Evolutionary conservation across 495 filamentous ascomycete genomes (phyloP).

Genomic region (Haplographium delicatum): DNA sequence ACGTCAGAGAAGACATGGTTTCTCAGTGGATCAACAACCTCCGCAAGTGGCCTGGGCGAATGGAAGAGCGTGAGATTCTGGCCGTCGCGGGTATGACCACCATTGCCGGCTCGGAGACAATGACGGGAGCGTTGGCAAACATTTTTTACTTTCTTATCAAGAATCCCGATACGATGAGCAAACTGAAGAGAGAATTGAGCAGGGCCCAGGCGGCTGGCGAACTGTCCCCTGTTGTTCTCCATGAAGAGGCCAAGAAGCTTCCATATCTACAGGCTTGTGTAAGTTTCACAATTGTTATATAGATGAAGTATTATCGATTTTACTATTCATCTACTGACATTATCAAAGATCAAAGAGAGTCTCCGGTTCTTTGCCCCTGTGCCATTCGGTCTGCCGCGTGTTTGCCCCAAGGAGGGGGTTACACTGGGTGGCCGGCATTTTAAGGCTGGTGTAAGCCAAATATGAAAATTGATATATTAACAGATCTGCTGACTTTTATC

Average conservation of each 20-base stretch:
- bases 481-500: too few relatives aligned
- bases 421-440: conserved; percentile 12
- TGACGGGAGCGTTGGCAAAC: conserved; percentile 34
- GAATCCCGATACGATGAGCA: conserved; percentile 29
- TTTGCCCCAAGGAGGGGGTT: conserved; percentile 27
- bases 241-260: conserved; percentile 28
- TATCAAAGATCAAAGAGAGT: too few relatives aligned
- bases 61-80: conserved; percentile 37
- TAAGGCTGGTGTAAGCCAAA: conserved; percentile 24
- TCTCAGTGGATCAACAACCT: conserved; percentile 38
- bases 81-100: conserved; percentile 34
- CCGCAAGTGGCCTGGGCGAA: conserved; percentile 33
- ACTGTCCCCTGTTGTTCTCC: conserved; percentile 1
- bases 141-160: conserved; percentile 31
- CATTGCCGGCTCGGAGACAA: conserved; percentile 42
- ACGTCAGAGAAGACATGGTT: conserved; percentile 38
- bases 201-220: too few relatives aligned
- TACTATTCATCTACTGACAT: too few relatives aligned
- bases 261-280: conserved; percentile 39
- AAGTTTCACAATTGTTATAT: too few relatives aligned
- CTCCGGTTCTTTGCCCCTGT: conserved; percentile 7
- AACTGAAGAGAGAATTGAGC: conserved; percentile 34
- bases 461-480: too few relatives aligned
- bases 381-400: conserved; percentile 34
- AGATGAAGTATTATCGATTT: too few relatives aligned